A percentile compares a stretch with the other conserved stretches of the same genome.
Evolutionary conservation across 169 alveolate species (phyloP).

Genomic region (Cryptosporidium xiaoi): DNA sequence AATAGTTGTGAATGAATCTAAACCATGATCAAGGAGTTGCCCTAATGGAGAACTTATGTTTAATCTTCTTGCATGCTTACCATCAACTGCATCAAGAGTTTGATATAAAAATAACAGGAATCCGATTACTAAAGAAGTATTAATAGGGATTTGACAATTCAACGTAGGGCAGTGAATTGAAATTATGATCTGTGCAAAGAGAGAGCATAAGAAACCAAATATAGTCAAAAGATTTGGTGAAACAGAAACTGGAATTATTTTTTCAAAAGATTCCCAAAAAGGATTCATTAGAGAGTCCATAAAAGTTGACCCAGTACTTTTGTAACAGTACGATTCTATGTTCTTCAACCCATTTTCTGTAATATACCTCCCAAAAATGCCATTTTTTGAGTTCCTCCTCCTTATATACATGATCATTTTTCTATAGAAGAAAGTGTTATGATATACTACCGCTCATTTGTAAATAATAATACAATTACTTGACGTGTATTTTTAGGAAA

Average conservation of each 20-base stretch:
- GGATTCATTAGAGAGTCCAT: slow-evolving; percentile 50
- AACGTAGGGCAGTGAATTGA: slow-evolving; percentile 1
- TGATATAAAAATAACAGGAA: slow-evolving; percentile 71
- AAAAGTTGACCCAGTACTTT: slow-evolving; percentile 43
- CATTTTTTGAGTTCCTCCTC: slow-evolving; percentile 3
- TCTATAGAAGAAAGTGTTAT: too few species aligned
- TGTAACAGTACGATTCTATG: slow-evolving; percentile 20
- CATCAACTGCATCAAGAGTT: slow-evolving; percentile 80
- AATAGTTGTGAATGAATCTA: slow-evolving; percentile 75
- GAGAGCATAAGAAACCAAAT: slow-evolving; percentile 47
- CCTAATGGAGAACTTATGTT: slow-evolving; percentile 80
- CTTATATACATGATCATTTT: too few species aligned
- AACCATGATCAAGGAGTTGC: slow-evolving; percentile 81
- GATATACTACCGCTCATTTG: neutral
- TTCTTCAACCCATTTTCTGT: slow-evolving; percentile 37
- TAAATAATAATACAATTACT: neutral
- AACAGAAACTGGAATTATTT: slow-evolving; percentile 20
- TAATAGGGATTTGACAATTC: slow-evolving; percentile 2
- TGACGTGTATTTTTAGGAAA: neutral
- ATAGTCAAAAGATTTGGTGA: slow-evolving; percentile 56
- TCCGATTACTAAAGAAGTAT: neutral
- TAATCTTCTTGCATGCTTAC: slow-evolving; percentile 80
- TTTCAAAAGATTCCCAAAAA: slow-evolving; percentile 48
- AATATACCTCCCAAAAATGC: slow-evolving; percentile 39
- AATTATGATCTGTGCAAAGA: slow-evolving; percentile 22